Base-by-base conservation (phyloP, 306 rosid species). In the Cajanus cajan region DNA sequence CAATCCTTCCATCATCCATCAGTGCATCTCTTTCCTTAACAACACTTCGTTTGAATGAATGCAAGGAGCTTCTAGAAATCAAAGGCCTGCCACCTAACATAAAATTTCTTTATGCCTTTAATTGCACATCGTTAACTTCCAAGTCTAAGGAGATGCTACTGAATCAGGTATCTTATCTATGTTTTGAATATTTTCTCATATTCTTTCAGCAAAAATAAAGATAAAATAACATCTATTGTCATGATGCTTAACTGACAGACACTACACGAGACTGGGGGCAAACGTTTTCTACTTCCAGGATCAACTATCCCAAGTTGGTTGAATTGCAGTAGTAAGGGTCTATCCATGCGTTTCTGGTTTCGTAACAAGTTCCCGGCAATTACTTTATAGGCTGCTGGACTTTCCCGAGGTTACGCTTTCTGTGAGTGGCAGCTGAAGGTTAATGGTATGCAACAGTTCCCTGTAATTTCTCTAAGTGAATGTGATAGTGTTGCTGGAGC, bases 281-380 rank as follows among this genome's bases (percentile, higher is more conserved):
- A 0, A 36, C 0, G 37, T 3, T 37, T 73, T 28, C 0, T 0
- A 12, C 4, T 73, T 5, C 78, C 67, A 6, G 78, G 24, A 73
- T 73, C 65, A 47, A 1, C 11, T 15, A 39, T 73, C 52, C 78
- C 78, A 55, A 5, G 44, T 19, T 73, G 67, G 67, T 73, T 73
- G 6, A 25, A 55, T 16, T 21, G 39, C 52, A 0, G 7, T 13
- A 54, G 37, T 1, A 10, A 22, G 15, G 67, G 24, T 19, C 2
- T 39, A 13, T 21, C 67, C 13, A 5, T 73, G 52, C 15, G 24
- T 39, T 73, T 73, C 8, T 73, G 66, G 78, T 73, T 54, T 22
- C 40, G 36, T 12, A 2, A 55, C 2, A 37, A 54, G 16, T 36
- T 72, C 4, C 66, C 64, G 25, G 18, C 16, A 4, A 25, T 58